These are phyloP conservation scores for Diaporthe vexans DNA, from an alignment of 2,329 filamentous ascomycete genomes.

Conservation along the genomic window DNA sequence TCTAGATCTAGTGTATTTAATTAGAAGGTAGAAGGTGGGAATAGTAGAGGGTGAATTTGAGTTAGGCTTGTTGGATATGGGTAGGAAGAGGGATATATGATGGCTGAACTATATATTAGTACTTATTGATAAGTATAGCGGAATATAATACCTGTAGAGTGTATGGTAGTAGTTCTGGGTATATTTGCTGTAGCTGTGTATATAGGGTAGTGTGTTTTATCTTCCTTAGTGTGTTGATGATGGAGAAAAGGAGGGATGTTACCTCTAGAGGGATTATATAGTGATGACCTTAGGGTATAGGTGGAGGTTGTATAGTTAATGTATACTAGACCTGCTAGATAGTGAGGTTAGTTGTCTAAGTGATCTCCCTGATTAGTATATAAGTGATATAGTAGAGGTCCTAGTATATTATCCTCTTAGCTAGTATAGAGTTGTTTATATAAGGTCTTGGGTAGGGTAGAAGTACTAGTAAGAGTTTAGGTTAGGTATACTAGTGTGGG, in stretches of 20 bases:
- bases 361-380: too few species aligned
- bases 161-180: background rate
- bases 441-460: too few species aligned
- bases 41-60: background rate
- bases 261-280: background rate
- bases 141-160: background rate
- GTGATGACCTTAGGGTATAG: too few species aligned
- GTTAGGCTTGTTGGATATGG: background rate
- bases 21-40: background rate
- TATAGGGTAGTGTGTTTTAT: background rate
- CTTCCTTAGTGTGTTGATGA: background rate
- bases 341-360: too few species aligned
- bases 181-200: background rate
- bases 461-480: too few species aligned
- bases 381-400: too few species aligned
- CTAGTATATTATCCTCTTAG: too few species aligned
- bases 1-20: background rate
- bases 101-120: background rate
- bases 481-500: too few species aligned
- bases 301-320: too few species aligned
- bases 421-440: too few species aligned
- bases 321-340: too few species aligned
- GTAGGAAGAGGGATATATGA: background rate
- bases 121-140: background rate
- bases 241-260: background rate